Evolutionary conservation across 345 rosid species (phyloP), one percentile per base, ranked within the genome.

Genomic region (Lepidium aucheri): DNA sequence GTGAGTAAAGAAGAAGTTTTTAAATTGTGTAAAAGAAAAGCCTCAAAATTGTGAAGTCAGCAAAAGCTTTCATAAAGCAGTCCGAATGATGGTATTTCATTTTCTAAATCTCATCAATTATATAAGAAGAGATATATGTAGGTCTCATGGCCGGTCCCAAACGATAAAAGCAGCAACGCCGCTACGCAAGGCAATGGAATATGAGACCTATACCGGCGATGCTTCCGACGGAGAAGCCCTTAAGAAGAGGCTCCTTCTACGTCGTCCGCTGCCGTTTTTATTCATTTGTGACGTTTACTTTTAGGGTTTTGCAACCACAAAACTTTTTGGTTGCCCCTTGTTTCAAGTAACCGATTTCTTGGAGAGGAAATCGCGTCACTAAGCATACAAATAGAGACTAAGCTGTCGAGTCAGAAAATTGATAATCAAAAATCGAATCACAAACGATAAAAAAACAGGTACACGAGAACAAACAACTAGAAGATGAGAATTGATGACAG

Each of bases 81-180:
- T 4, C 22, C 15, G 15, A 39, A 40, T 13, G 2, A 40, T 40
- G 6, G 7, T 6, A 1, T 40, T n/a, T 40, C 7, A n/a, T 13
- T n/a, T 38, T 38, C 6, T 40, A 18, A 41, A 42, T 6, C 9
- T 42, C 10, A 26, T 26, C 30, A 5, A 26, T 26, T 4, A 26
- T 26, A 26, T 26, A 4, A 26, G n/a, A n/a, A n/a, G 4, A 24
- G 6, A 4, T 5, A 26, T 5, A 28, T 77, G 71, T 67, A 33
- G 51, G 78, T 68, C 75, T 67, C 82, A 81, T 82, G 78, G 81
- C 80, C 69, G 54, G 57, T 54, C 81, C 64, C 70, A 75, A 60
- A 63, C 62, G 61, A 68, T 75, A 77, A 80, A 57, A 17, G 79
- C 81, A 65, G 73, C 85, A 28, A 78, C 76, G 82, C 83, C 26